Percentiles rank a stretch among this genome's conserved stretches.
phyloP scores from a whole-genome alignment of 2,329 filamentous ascomycete species.

The Clonostachys byssicola region DNA sequence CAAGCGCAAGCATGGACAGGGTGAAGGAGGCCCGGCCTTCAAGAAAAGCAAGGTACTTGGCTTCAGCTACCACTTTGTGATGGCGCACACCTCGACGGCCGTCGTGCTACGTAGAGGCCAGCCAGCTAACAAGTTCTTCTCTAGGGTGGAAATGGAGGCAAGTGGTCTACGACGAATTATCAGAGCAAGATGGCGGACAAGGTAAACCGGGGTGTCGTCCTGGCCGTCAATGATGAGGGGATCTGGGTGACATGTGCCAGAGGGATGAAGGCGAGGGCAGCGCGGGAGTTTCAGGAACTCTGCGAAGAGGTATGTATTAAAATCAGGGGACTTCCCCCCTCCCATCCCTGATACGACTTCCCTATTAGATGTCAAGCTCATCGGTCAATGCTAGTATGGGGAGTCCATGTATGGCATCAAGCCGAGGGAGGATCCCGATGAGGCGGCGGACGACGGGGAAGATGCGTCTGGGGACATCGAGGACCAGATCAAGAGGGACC shows the following conservation, averaged over 20 bases:
- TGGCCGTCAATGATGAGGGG: constrained; percentile 67
- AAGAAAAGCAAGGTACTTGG: constrained; percentile 36
- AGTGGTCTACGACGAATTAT: constrained; percentile 60
- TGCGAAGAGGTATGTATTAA: constrained; percentile 56
- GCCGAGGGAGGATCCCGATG: constrained; percentile 7
- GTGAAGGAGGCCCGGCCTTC: constrained; percentile 14
- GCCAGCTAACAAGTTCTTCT: neutral
- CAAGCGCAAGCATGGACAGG: constrained; percentile 28
- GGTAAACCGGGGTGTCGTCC: constrained; percentile 32
- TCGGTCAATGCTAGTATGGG: constrained; percentile 48
- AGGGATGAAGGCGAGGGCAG: constrained; percentile 66
- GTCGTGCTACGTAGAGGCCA: neutral
- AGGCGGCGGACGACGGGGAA: constrained; percentile 20
- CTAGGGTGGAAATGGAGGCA: constrained; percentile 24
- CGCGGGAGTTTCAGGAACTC: constrained; percentile 60
- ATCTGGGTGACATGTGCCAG: constrained; percentile 77
- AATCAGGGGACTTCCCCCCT: neutral
- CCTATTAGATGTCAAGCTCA: constrained; percentile 6
- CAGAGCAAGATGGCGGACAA: constrained; percentile 39
- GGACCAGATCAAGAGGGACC: constrained; percentile 65
- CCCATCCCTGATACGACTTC: neutral
- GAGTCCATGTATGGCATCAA: constrained; percentile 55
- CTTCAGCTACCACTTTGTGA: neutral
- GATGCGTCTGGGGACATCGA: constrained; percentile 61
- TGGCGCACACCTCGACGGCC: neutral